Evolutionary conservation across 2,329 filamentous ascomycete species (phyloP).

Genomic region (Dactylellina parvicollis): DNA sequence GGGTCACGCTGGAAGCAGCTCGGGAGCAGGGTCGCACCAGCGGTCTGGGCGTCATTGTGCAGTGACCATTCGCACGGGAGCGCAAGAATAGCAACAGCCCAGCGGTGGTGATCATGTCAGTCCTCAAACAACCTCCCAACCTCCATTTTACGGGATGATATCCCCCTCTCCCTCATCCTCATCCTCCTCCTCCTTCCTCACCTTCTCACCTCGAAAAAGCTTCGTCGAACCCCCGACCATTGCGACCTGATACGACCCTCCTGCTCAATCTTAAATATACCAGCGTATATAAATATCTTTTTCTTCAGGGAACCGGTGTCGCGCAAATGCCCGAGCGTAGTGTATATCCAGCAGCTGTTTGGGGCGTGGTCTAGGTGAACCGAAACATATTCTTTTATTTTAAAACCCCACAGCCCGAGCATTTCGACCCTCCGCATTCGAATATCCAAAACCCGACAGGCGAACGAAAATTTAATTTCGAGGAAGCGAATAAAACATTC

Average conservation of each 20-base stretch:
- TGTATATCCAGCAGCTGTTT: conserved; percentile 17
- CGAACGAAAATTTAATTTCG: conserved; percentile 10
- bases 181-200: neutral
- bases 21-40: neutral
- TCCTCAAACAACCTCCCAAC: conserved; percentile 13
- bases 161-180: neutral
- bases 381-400: conserved; percentile 2
- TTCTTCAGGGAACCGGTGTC: neutral
- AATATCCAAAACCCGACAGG: neutral
- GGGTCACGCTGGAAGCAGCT: neutral
- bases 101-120: conserved; percentile 45
- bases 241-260: neutral
- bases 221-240: neutral
- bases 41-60: conserved; percentile 11
- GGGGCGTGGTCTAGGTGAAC: conserved; percentile 13
- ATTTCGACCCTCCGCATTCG: conserved; percentile 17
- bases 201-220: neutral
- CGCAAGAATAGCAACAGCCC: conserved; percentile 24
- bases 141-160: neutral
- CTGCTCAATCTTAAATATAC: conserved; percentile 1
- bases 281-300: too few species aligned
- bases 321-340: neutral
- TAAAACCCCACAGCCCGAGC: neutral
- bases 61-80: conserved; percentile 25
- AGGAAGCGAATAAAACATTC: neutral